Percentiles rank a stretch among this genome's conserved stretches.
These are phyloP conservation scores for Globisporangium ultimum DNA, from an alignment of 352 stramenopile genomes.

Conservation along the genomic window DNA sequence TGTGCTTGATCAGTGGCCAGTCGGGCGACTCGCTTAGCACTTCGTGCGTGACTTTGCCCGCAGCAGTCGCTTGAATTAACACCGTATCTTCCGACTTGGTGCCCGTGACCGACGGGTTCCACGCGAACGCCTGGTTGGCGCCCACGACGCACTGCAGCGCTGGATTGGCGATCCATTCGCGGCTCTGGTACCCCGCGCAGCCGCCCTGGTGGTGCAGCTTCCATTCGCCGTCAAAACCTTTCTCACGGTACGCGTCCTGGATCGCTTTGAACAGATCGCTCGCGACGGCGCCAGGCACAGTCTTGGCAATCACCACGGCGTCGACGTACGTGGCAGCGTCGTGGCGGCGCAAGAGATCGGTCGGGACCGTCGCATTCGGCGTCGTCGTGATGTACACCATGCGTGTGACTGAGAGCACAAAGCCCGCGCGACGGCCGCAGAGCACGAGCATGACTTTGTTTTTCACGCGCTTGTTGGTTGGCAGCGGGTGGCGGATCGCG, in stretches of 20 bases:
- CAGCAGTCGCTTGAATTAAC: slow-evolving; percentile 26
- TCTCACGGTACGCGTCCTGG: slow-evolving; percentile 50
- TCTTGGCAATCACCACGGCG: slow-evolving; percentile 45
- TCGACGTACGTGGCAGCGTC: slow-evolving; percentile 72
- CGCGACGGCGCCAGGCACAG: slow-evolving; percentile 26
- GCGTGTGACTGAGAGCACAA: slow-evolving; percentile 63
- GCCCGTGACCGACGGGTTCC: slow-evolving; percentile 69
- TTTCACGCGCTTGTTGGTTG: slow-evolving; percentile 63
- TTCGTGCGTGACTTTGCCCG: slow-evolving; percentile 34
- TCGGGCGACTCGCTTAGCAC: slow-evolving; percentile 46
- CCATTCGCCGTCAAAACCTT: slow-evolving; percentile 60
- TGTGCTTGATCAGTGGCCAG: slow-evolving; percentile 57
- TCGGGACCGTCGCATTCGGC: slow-evolving; percentile 18
- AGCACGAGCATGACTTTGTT: slow-evolving; percentile 79
- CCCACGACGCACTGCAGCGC: slow-evolving; percentile 24
- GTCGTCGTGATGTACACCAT: slow-evolving; percentile 61
- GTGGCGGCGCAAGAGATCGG: slow-evolving; percentile 50
- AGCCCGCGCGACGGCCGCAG: slow-evolving; percentile 55
- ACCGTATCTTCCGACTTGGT: slow-evolving; percentile 78
- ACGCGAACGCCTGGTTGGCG: slow-evolving; percentile 57
- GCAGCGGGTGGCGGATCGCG: slow-evolving; percentile 60
- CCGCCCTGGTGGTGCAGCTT: slow-evolving; percentile 67
- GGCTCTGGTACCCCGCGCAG: slow-evolving; percentile 61
- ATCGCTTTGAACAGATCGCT: slow-evolving; percentile 50
- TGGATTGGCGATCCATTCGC: slow-evolving; percentile 69